Evolutionary conservation across 306 rosid genomes (phyloP).

Genomic region (barrel medic (Medicago truncatula)): MtrunA17r5.0-ANR NC_053045.1:51185501-51186000

Average conservation of each 20-base stretch:
- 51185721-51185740: constrained; percentile 80
- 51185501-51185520: background rate
- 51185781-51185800: constrained; percentile 35
- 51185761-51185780: constrained; percentile 76
- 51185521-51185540: constrained; percentile 66
- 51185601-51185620: constrained; percentile 86
- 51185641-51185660: constrained; percentile 96
- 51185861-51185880: constrained; percentile 21
- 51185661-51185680: constrained; percentile 83
- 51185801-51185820: background rate
- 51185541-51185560: constrained; percentile 86
- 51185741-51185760: constrained; percentile 91
- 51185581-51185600: constrained; percentile 93
- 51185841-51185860: constrained; percentile 6
- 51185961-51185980: too few species aligned
- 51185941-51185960: too few species aligned
- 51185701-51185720: constrained; percentile 71
- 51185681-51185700: constrained; percentile 81
- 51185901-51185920: background rate
- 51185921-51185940: too few species aligned
- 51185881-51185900: constrained; percentile 38
- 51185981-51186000: too few species aligned
- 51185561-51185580: constrained; percentile 94
- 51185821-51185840: constrained; percentile 13
- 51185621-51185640: constrained; percentile 93